Base-by-base conservation (phyloP, 163 green algal genomes). In the Scenedesmus sp. region DNA sequence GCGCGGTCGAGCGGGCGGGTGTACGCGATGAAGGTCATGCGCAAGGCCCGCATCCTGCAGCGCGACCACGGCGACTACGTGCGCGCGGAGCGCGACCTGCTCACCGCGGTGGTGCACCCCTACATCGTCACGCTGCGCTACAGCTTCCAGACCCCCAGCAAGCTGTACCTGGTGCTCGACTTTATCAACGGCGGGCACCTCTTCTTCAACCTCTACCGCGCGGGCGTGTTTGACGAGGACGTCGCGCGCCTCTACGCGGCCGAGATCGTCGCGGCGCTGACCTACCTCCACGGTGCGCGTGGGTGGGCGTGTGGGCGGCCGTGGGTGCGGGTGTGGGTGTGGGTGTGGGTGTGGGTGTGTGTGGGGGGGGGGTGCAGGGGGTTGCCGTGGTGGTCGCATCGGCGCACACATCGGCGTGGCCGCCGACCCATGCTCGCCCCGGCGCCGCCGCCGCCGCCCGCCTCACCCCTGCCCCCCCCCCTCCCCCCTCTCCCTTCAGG, bases 111-210 rank as follows among this genome's bases (percentile, higher is more conserved):
- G 18, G 75, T 92, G 42, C 96, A 99, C 86, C 96, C 96, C 11
- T 99, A 97, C 93, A 97, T 99, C 54, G 96, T 99, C n/a, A 95
- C 89, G 11, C 80, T 99, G 76, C 87, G 93, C 36, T 98, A 92
- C 77, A 97, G 93, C 24, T 99, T 99, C 88, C 96, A 98, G 87
- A 97, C 91, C 3, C 77, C 85, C 33, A 89, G 78, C 70, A 99
- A 98, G 88, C 90, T 99, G 54, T 99, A 99, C 86, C 86, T 99
- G 76, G 86, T 99, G 20, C 85, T 99, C 50, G 96, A 99, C 80
- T 98, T 98, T 77, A 93, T 99, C 82, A 98, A 98, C 80, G 96
- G 96, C 3, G 96, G 96, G 7, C 96, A 99, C 77, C 89, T 99
- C 7, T 99, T 99, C 88, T 99, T 97, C 86, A 93, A 97, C 86